phyloP scores from a whole-genome alignment of 306 rosid genomes.

The Lithocarpus polystachyus region DNA sequence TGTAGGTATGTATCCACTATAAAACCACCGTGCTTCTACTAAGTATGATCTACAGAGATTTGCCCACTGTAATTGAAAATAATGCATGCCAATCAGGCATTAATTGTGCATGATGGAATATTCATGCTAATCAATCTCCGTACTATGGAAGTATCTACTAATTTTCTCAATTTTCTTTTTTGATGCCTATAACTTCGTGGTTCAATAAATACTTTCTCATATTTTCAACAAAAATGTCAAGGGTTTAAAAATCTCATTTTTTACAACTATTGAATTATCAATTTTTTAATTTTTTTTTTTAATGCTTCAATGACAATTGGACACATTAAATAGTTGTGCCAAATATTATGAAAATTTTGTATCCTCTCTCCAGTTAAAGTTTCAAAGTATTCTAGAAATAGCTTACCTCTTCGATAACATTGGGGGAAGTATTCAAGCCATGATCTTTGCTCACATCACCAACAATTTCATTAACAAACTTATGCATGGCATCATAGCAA shows the following conservation, averaged over 20 bases:
- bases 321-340: no score
- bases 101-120: background rate
- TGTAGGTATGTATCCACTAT: constrained; percentile 10
- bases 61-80: constrained; percentile 17
- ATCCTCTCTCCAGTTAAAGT: background rate
- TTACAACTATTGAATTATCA: background rate
- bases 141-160: no score
- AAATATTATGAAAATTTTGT: no score
- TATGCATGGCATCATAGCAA: constrained; percentile 20
- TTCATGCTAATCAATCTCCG: no score
- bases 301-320: no score
- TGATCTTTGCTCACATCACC: background rate
- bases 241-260: background rate
- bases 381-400: background rate
- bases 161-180: no score
- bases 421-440: background rate
- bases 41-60: constrained; percentile 29
- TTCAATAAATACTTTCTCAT: no score
- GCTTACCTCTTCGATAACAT: constrained; percentile 20
- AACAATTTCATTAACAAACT: constrained; percentile 22
- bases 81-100: background rate
- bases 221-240: no score
- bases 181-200: no score
- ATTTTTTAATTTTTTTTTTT: background rate
- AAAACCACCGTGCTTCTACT: constrained; percentile 34